Evolutionary conservation across 768 basidiomycete genomes (phyloP).

Genomic region (Exsudoporus frostii): DNA sequence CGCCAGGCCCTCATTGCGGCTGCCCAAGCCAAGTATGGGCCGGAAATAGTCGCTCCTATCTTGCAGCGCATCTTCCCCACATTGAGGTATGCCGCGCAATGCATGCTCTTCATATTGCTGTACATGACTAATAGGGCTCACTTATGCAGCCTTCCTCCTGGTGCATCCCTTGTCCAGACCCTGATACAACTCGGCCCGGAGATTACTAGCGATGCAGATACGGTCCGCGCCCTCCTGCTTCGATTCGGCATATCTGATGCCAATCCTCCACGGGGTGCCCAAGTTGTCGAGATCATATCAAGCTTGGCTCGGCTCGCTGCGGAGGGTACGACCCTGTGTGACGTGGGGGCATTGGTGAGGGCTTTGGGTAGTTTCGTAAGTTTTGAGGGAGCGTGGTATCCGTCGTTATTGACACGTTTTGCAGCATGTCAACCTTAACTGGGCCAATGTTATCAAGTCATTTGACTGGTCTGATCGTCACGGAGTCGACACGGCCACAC

Average conservation of each 20-base stretch:
- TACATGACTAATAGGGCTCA: conserved; percentile 12
- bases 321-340: conserved; percentile 71
- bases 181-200: conserved; percentile 78
- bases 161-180: conserved; percentile 69
- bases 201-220: conserved; percentile 70
- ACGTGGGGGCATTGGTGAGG: conserved; percentile 70
- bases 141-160: conserved; percentile 54
- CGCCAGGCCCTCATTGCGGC: conserved; percentile 73
- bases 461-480: conserved; percentile 85
- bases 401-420: conserved; percentile 12
- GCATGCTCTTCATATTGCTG: conserved; percentile 8
- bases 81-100: conserved; percentile 52
- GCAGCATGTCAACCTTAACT: conserved; percentile 67
- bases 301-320: conserved; percentile 64
- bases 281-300: conserved; percentile 70
- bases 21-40: conserved; percentile 76
- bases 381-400: conserved; percentile 14
- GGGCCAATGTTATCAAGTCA: conserved; percentile 78
- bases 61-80: conserved; percentile 71
- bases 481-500: conserved; percentile 83
- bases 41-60: conserved; percentile 70
- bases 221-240: conserved; percentile 62
- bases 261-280: conserved; percentile 66
- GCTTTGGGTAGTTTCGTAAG: conserved; percentile 73
- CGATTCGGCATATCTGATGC: conserved; percentile 74